A percentile compares a stretch with the other conserved stretches of the same genome.
phyloP scores from a whole-genome alignment of 2,329 filamentous ascomycete genomes.

The Fusarium cicatricum region DNA sequence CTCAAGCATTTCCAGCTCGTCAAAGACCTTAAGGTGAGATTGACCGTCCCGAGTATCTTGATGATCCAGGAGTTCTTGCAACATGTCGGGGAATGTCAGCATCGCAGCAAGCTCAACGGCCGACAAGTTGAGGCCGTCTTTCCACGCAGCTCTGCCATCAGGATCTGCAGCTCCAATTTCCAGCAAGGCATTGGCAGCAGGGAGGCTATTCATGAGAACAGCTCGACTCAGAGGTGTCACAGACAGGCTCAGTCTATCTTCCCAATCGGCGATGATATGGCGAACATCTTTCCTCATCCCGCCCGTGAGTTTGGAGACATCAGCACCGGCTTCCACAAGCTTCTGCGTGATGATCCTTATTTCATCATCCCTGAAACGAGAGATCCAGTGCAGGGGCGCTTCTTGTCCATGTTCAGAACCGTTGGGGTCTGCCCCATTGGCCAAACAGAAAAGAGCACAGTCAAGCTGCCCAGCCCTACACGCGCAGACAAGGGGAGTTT shows the following conservation, averaged over 20 bases:
- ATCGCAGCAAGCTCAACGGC: constrained; percentile 1
- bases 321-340: constrained; percentile 1
- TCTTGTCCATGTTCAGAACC: neutral
- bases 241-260: neutral
- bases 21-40: neutral
- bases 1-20: constrained; percentile 1
- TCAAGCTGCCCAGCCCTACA: constrained; percentile 1
- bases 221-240: neutral
- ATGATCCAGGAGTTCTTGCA: neutral
- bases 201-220: neutral
- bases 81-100: neutral
- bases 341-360: neutral
- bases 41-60: neutral
- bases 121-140: neutral
- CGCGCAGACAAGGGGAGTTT: constrained; percentile 4
- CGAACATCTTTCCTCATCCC: constrained; percentile 1
- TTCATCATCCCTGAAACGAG: neutral
- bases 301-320: neutral
- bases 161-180: neutral
- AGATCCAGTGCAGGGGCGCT: constrained; percentile 3
- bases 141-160: neutral
- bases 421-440: constrained; percentile 1
- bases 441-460: neutral
- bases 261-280: constrained; percentile 1
- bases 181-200: neutral